Conservation (phyloP, 1,284 basidiomycete genomes). For the Gymnopus androsaceus region DNA sequence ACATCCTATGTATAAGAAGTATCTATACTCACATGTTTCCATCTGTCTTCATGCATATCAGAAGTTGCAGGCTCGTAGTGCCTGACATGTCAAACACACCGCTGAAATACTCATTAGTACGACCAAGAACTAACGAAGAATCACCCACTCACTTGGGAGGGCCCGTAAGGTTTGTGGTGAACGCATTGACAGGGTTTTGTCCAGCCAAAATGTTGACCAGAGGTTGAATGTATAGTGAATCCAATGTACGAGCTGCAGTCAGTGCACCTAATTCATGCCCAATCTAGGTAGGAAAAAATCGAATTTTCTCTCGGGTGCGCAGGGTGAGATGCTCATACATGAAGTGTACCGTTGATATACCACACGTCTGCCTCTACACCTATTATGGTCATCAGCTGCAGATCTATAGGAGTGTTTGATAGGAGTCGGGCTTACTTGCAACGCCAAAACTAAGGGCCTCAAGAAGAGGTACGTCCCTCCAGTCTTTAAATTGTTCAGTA, state of each 20-base stretch:
- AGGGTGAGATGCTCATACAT: constrained; percentile 5
- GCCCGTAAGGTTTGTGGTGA: constrained; percentile 42
- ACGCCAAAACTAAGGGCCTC: constrained; percentile 52
- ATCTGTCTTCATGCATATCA: constrained; percentile 57
- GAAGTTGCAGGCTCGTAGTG: constrained; percentile 43
- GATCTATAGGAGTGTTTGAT: too few species aligned
- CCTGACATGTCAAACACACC: constrained; percentile 52
- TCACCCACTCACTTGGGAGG: constrained; percentile 39
- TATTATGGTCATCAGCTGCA: too few species aligned
- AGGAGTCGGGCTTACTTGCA: too few species aligned
- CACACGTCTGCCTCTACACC: constrained; percentile 59
- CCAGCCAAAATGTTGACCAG: constrained; percentile 42
- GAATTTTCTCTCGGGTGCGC: background rate
- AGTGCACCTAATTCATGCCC: constrained; percentile 46
- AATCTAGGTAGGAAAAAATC: constrained; percentile 32
- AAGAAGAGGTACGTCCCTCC: constrained; percentile 53
- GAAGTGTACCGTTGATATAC: constrained; percentile 46
- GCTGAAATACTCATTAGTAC: constrained; percentile 22
- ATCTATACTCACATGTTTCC: constrained; percentile 39
- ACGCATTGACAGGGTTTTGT: constrained; percentile 45
- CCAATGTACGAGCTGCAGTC: constrained; percentile 34
- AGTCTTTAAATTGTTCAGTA: too few species aligned
- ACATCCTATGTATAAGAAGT: background rate
- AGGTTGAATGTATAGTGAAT: constrained; percentile 52
- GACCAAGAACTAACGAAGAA: background rate